phyloP scores from a whole-genome alignment of 495 filamentous ascomycete species.

The Podospora pseudopauciseta region DNA sequence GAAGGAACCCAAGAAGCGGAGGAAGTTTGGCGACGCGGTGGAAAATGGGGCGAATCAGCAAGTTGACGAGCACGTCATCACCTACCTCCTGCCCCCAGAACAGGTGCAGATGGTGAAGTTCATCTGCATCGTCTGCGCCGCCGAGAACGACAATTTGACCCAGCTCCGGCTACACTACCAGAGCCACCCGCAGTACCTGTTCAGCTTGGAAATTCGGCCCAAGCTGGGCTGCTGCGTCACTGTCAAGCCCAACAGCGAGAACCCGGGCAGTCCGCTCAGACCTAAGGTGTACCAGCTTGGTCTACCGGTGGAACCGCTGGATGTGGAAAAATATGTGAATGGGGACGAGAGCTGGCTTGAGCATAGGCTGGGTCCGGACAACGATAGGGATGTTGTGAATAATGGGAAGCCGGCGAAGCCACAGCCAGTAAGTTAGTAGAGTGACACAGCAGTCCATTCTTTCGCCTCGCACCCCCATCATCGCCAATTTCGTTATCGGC shows the following conservation, averaged over 20 bases:
- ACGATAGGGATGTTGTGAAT: constrained; percentile 27
- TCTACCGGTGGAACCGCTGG: constrained; percentile 33
- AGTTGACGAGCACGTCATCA: constrained; percentile 35
- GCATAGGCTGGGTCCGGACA: constrained; percentile 39
- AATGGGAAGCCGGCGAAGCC: constrained; percentile 2
- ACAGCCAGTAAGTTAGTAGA: constrained; percentile 1
- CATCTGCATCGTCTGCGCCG: constrained; percentile 46
- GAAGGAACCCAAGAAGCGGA: constrained; percentile 42
- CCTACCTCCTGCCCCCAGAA: constrained; percentile 44
- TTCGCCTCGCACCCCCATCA: neutral
- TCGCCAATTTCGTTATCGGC: too few species aligned
- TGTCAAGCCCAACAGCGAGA: constrained; percentile 20
- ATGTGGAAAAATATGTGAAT: constrained; percentile 39
- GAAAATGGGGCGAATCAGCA: constrained; percentile 16
- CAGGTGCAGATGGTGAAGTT: constrained; percentile 41
- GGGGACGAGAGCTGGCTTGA: constrained; percentile 43
- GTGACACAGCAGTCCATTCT: too few species aligned
- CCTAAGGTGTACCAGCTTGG: constrained; percentile 38
- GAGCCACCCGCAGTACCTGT: constrained; percentile 45
- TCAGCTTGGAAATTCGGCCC: constrained; percentile 35
- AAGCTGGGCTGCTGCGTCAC: constrained; percentile 23
- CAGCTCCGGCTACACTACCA: constrained; percentile 45
- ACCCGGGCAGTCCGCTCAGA: constrained; percentile 17
- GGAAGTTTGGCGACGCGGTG: constrained; percentile 30
- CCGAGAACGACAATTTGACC: constrained; percentile 37